These are phyloP conservation scores for Kwoniella shandongensis DNA, from an alignment of 768 basidiomycete species.

Conservation along the genomic window DNA sequence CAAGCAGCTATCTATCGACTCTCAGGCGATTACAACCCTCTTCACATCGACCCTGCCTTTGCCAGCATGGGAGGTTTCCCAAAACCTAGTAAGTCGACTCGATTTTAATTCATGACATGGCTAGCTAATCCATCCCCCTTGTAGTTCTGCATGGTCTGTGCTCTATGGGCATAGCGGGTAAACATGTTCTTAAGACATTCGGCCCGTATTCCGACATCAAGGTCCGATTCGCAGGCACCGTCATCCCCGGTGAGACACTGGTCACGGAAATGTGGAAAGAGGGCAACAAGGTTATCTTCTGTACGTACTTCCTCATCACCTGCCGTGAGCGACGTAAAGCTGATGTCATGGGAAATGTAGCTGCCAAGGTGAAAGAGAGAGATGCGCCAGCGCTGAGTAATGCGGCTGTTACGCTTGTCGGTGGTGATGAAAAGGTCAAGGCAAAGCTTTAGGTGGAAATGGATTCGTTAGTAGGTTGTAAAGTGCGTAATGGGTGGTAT, in stretches of 20 bases:
- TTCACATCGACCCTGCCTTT: slow-evolving; percentile 90
- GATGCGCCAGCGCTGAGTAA: slow-evolving; percentile 68
- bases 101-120: slow-evolving; percentile 40
- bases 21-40: slow-evolving; percentile 87
- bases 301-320: slow-evolving; percentile 68
- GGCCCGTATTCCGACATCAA: slow-evolving; percentile 91
- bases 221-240: slow-evolving; percentile 88
- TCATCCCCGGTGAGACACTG: slow-evolving; percentile 93
- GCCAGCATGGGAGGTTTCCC: slow-evolving; percentile 94
- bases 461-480: neutral
- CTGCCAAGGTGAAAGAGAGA: slow-evolving; percentile 84
- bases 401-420: slow-evolving; percentile 73
- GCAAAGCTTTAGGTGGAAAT: slow-evolving; percentile 56
- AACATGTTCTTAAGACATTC: slow-evolving; percentile 84
- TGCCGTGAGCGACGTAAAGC: neutral
- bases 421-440: slow-evolving; percentile 52
- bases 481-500: too few relatives aligned
- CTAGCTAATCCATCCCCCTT: neutral
- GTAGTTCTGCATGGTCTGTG: slow-evolving; percentile 67
- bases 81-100: slow-evolving; percentile 62
- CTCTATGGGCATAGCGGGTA: slow-evolving; percentile 86
- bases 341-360: slow-evolving; percentile 56
- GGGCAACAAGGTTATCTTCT: slow-evolving; percentile 81
- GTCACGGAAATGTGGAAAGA: slow-evolving; percentile 99
- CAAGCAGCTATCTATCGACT: slow-evolving; percentile 92